Conservation (phyloP, 306 rosid species). For the Medicago lupulina region DNA sequence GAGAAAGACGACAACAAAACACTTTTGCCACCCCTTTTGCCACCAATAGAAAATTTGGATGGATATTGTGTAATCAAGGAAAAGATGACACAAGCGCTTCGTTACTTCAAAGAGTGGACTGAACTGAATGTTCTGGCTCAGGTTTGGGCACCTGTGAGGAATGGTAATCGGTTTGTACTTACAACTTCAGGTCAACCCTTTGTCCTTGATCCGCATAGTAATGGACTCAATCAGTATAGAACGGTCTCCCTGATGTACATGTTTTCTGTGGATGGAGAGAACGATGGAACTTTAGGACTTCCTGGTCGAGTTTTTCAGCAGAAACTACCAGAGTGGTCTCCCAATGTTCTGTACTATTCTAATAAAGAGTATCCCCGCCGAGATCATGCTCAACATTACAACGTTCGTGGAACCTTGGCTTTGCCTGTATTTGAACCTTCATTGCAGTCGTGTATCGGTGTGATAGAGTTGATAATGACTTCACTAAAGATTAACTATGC, state of each 20-base stretch:
- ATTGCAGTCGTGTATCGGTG: conserved; percentile 82
- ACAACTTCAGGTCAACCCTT: conserved; percentile 95
- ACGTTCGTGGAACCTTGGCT: conserved; percentile 92
- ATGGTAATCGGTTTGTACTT: conserved; percentile 62
- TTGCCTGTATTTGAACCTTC: conserved; percentile 89
- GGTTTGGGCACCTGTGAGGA: conserved; percentile 90
- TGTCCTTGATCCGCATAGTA: conserved; percentile 71
- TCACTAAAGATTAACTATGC: conserved; percentile 84
- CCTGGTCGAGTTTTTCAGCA: conserved; percentile 89
- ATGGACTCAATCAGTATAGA: conserved; percentile 84
- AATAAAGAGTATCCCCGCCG: conserved; percentile 84
- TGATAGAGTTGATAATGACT: conserved; percentile 91
- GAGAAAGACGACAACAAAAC: conserved; percentile 52
- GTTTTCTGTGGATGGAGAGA: conserved; percentile 77
- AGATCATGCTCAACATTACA: conserved; percentile 77
- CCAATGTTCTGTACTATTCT: conserved; percentile 88
- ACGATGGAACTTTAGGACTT: conserved; percentile 70
- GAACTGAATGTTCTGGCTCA: conserved; percentile 87
- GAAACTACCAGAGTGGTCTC: conserved; percentile 94
- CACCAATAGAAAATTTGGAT: conserved; percentile 56
- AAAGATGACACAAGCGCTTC: conserved; percentile 89
- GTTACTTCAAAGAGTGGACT: conserved; percentile 76
- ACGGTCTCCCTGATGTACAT: conserved; percentile 65
- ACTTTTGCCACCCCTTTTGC: conserved; percentile 46
- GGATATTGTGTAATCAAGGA: conserved; percentile 70